phyloP scores from a whole-genome alignment of 1,139 yeast species.

The Debaryomyces sp. region DNA sequence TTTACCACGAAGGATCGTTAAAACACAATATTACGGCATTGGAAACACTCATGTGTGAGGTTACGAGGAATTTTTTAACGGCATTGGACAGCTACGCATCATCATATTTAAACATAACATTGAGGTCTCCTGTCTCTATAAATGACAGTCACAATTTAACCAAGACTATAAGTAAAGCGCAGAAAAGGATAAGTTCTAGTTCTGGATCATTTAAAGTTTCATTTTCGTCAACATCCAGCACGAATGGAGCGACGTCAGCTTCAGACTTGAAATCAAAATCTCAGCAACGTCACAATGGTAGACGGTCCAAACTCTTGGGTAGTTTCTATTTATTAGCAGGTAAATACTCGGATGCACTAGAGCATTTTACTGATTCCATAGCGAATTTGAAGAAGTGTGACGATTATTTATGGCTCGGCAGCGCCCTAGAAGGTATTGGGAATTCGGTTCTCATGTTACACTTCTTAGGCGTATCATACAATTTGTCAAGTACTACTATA shows the following conservation, averaged over 20 bases:
- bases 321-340: conserved; percentile 82
- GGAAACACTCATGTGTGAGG: conserved; percentile 74
- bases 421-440: conserved; percentile 80
- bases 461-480: conserved; percentile 59
- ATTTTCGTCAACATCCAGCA: conserved; percentile 19
- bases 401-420: conserved; percentile 87
- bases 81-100: conserved; percentile 70
- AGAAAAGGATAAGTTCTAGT: conserved; percentile 44
- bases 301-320: conserved; percentile 76
- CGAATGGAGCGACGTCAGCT: conserved; percentile 11
- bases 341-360: conserved; percentile 67
- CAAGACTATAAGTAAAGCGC: conserved; percentile 58
- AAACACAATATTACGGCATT: conserved; percentile 41
- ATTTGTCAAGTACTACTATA: conserved; percentile 50
- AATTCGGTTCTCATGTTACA: conserved; percentile 65
- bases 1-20: conserved; percentile 26
- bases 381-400: conserved; percentile 58
- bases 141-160: conserved; percentile 51
- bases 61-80: conserved; percentile 63
- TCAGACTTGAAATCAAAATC: conserved; percentile 31
- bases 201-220: conserved; percentile 40
- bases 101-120: conserved; percentile 69
- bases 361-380: conserved; percentile 73
- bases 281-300: conserved; percentile 53
- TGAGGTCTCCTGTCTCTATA: conserved; percentile 72